These are phyloP conservation scores for Straminergon stramineum DNA, from an alignment of 225 moss, liverwort and hornwort genomes.

Conservation along the genomic window DNA sequence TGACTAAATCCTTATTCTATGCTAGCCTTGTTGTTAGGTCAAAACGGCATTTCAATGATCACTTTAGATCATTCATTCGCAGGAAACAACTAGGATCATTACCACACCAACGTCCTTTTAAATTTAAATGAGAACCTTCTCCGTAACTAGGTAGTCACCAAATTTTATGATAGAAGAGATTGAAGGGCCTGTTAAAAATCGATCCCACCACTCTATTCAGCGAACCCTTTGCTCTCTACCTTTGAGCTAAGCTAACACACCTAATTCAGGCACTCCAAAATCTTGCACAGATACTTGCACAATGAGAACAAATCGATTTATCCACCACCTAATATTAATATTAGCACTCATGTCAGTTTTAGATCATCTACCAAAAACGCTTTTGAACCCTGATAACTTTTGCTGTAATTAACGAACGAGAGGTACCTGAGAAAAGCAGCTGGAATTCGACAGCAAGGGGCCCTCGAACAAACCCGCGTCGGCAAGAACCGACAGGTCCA, in stretches of 20 bases:
- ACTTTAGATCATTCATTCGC: background rate
- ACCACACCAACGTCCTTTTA: background rate
- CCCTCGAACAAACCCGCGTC: constrained; percentile 60
- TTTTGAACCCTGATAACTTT: background rate
- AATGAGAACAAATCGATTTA: background rate
- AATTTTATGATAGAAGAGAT: background rate
- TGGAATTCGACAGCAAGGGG: constrained; percentile 35
- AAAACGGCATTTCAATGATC: background rate
- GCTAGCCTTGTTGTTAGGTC: background rate
- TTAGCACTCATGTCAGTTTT: background rate
- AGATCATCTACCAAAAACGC: background rate
- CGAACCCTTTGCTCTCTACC: background rate
- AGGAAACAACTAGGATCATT: background rate
- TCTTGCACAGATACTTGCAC: background rate
- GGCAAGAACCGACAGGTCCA: constrained; percentile 58
- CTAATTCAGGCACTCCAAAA: background rate
- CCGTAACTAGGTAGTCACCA: background rate
- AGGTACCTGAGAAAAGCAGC: constrained; percentile 48
- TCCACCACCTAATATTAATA: background rate
- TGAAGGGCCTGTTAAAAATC: background rate
- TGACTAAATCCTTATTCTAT: background rate
- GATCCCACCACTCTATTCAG: background rate
- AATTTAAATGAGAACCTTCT: background rate
- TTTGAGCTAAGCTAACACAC: background rate
- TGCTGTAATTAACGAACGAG: background rate